phyloP scores from a whole-genome alignment of 805 yeast genomes.

The Wickerhamiella kurtzmanii region DNA sequence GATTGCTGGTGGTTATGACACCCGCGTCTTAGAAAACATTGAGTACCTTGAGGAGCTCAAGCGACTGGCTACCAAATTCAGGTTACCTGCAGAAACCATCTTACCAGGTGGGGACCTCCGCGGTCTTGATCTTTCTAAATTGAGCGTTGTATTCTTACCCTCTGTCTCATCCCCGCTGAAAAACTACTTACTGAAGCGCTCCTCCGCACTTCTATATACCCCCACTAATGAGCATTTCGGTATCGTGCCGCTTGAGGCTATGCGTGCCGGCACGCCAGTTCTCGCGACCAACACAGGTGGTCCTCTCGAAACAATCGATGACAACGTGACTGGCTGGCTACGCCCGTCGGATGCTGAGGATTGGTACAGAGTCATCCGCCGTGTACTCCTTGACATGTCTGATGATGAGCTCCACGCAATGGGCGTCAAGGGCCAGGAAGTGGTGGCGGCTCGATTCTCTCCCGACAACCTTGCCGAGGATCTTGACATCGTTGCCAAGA shows the following conservation, averaged over 20 bases:
- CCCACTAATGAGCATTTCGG: constrained; percentile 94
- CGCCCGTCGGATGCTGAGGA: constrained; percentile 22
- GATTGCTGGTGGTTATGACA: constrained; percentile 86
- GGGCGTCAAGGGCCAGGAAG: constrained; percentile 23
- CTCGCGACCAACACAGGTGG: constrained; percentile 86
- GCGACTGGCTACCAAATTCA: constrained; percentile 32
- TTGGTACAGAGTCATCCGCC: constrained; percentile 27
- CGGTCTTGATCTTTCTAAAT: constrained; percentile 14
- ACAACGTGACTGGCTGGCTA: constrained; percentile 30
- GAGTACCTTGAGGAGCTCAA: constrained; percentile 52
- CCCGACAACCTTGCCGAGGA: constrained; percentile 21
- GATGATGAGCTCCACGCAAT: constrained; percentile 18
- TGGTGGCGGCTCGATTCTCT: constrained; percentile 25
- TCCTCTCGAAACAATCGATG: constrained; percentile 65
- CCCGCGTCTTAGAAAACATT: constrained; percentile 60
- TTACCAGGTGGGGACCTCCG: constrained; percentile 17
- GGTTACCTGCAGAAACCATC: constrained; percentile 35
- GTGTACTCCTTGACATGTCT: constrained; percentile 17
- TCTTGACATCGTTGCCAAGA: constrained; percentile 17
- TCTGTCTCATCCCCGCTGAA: constrained; percentile 59
- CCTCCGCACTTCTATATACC: constrained; percentile 64
- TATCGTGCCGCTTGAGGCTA: constrained; percentile 91
- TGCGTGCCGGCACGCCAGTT: constrained; percentile 73
- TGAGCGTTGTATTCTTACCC: constrained; percentile 61
- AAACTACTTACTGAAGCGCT: constrained; percentile 41